Conservation (phyloP, 257 asterid genomes). For the Misopates orontium region DNA sequence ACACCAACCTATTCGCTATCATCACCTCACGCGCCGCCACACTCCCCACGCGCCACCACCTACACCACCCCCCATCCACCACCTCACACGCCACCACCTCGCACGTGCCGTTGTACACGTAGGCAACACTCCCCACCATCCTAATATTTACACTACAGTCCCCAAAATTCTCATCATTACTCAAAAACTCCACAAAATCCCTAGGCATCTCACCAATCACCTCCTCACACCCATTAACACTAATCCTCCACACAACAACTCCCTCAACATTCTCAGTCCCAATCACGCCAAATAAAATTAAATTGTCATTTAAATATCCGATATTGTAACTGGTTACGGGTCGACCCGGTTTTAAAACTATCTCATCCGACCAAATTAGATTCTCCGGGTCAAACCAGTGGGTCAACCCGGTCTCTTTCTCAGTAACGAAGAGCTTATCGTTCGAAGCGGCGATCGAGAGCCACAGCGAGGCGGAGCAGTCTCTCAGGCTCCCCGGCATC, state of each 20-base stretch:
- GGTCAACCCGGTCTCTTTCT: conserved; percentile 39
- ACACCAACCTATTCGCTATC: conserved; percentile 41
- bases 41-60: conserved; percentile 65
- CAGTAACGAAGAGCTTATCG: conserved; percentile 38
- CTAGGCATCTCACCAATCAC: conserved; percentile 48
- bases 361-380: conserved; percentile 34
- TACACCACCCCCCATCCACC: conserved; percentile 32
- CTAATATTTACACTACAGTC: conserved; percentile 26
- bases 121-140: conserved; percentile 35
- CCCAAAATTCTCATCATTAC: conserved; percentile 23
- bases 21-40: conserved; percentile 37
- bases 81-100: conserved; percentile 70
- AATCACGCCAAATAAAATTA: conserved; percentile 36
- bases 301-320: conserved; percentile 21
- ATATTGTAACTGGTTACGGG: conserved; percentile 32
- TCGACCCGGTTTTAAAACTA: conserved; percentile 30
- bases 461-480: conserved; percentile 41
- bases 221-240: conserved; percentile 19
- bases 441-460: conserved; percentile 41
- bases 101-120: conserved; percentile 28
- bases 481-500: conserved; percentile 42
- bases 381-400: conserved; percentile 39
- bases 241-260: conserved; percentile 20
- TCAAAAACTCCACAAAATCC: conserved; percentile 26
- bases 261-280: conserved; percentile 34